Evolutionary conservation across 2,329 filamentous ascomycete genomes (phyloP), one percentile per base, ranked within the genome.

Genomic region (Alternaria arbusti): DNA sequence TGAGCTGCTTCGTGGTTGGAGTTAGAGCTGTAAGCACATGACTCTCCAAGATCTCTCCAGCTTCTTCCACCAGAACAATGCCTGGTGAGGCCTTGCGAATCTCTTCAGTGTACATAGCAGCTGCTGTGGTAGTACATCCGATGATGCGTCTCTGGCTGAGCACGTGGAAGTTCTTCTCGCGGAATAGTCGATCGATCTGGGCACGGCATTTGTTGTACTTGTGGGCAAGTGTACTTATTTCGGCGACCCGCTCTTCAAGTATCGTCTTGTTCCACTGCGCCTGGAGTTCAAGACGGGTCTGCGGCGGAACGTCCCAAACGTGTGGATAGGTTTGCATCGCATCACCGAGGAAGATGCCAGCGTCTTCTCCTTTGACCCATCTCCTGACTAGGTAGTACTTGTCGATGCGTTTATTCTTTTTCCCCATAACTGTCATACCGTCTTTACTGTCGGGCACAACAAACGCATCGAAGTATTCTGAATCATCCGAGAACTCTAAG

Each of bases 31-130:
- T 86, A 0, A 93, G 76, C 2, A 91, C 82, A 67, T 93, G 90
- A 2, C 84, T 84, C 74, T 93, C 91, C 0, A 92, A 81, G 4
- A 93, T 91, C 66, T 93, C 90, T 2, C 90, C 91, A 0, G 90
- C 91, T 75, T 93, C 91, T 74, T 93, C 91, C 0, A 92, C 86
- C 0, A 94, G 72, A 1, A 92, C 77, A 3, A 91, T 81, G 1
- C 88, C 87, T 0, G 89, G 88, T 0, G 79, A 75, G 0, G 85
- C 86, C 1, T 83, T 80, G 5, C 83, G 83, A 9, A 93, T 83
- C 1, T 86, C 80, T 0, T 84, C 77, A 0, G 83, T 78, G 54
- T 90, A 86, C 77, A 84, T 92, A 0, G 91, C 89, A 0, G 90
- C 90, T 0, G 82, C 89, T 0, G 89, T 93, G 0, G 91, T 93